Percentiles rank a stretch among this genome's conserved stretches.
Conservation (phyloP, 1,284 basidiomycete genomes). For the Cryptococcus amylolentus region DNA sequence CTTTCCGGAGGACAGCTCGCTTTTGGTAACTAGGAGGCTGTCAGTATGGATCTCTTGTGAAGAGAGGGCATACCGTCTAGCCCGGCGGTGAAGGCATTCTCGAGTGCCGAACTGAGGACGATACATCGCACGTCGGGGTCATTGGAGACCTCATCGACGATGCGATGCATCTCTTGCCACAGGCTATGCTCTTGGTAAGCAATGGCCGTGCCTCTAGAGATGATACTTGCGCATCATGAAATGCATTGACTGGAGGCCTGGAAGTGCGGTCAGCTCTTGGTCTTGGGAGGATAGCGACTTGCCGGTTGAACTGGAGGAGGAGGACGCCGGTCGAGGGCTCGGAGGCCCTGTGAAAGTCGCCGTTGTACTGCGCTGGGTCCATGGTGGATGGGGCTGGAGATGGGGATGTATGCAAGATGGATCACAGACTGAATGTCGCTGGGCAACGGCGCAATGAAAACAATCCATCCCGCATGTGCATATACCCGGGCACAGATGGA, state of each 20-base stretch:
- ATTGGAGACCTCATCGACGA: conserved; percentile 59
- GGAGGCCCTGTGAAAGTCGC: conserved; percentile 33
- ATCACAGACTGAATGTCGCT: not conserved
- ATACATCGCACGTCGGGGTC: conserved; percentile 64
- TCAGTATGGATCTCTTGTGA: not conserved
- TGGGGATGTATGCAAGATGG: not conserved
- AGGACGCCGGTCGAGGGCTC: conserved; percentile 37
- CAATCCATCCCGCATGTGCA: not conserved
- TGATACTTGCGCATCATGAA: conserved; percentile 57
- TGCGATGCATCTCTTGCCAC: conserved; percentile 65
- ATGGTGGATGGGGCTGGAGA: conserved; percentile 2
- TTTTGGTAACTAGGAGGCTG: not conserved
- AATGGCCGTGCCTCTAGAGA: not conserved
- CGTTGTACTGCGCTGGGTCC: conserved; percentile 20
- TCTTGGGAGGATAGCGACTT: conserved; percentile 1
- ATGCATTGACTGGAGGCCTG: conserved; percentile 73
- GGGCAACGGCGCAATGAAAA: not conserved
- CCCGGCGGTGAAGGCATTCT: conserved; percentile 75
- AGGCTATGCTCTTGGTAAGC: conserved; percentile 53
- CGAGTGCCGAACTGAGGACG: conserved; percentile 65
- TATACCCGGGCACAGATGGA: no score
- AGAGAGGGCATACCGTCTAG: conserved; percentile 61
- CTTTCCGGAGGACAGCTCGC: not conserved
- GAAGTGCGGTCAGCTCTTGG: not conserved
- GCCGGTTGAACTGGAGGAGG: conserved; percentile 49